Conservation (phyloP, 2,329 filamentous ascomycete genomes). For the Conoideocrella luteorostrata region DNA sequence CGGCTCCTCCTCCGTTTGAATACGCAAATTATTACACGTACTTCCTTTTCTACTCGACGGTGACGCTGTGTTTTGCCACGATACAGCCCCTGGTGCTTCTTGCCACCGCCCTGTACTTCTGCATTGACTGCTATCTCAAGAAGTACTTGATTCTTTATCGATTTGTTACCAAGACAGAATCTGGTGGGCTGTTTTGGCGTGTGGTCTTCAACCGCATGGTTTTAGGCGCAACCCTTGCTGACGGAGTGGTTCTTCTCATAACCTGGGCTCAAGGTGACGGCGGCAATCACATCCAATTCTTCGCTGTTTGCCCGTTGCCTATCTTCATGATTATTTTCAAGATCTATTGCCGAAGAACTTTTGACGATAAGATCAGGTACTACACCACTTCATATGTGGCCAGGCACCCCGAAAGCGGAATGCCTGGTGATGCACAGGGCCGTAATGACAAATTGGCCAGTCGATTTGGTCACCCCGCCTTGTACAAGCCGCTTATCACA, state of each 20-base stretch:
- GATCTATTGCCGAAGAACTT: slow-evolving; percentile 67
- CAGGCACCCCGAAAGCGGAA: slow-evolving; percentile 36
- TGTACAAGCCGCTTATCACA: slow-evolving; percentile 84
- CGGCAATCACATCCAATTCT: slow-evolving; percentile 54
- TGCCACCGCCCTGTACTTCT: slow-evolving; percentile 84
- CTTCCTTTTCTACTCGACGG: slow-evolving; percentile 89
- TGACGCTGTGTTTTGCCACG: slow-evolving; percentile 76
- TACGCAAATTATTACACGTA: slow-evolving; percentile 98
- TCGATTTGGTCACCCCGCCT: slow-evolving; percentile 82
- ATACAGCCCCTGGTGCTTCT: slow-evolving; percentile 84
- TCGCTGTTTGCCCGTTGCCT: slow-evolving; percentile 65
- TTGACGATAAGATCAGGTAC: slow-evolving; percentile 75
- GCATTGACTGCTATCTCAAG: slow-evolving; percentile 80
- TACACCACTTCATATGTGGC: slow-evolving; percentile 61
- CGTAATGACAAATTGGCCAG: slow-evolving; percentile 65
- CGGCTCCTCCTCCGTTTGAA: slow-evolving; percentile 86
- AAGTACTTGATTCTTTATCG: slow-evolving; percentile 94
- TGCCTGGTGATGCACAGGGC: slow-evolving; percentile 41
- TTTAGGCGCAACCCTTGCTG: slow-evolving; percentile 72
- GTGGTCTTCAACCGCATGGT: slow-evolving; percentile 88
- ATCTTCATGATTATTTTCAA: slow-evolving; percentile 81
- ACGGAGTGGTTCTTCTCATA: slow-evolving; percentile 70
- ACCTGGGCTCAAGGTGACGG: slow-evolving; percentile 65
- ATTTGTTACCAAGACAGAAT: slow-evolving; percentile 95
- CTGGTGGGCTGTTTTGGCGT: slow-evolving; percentile 88